Base-by-base conservation (phyloP, 495 filamentous ascomycete genomes). In the Talaromyces adpressus region DNA sequence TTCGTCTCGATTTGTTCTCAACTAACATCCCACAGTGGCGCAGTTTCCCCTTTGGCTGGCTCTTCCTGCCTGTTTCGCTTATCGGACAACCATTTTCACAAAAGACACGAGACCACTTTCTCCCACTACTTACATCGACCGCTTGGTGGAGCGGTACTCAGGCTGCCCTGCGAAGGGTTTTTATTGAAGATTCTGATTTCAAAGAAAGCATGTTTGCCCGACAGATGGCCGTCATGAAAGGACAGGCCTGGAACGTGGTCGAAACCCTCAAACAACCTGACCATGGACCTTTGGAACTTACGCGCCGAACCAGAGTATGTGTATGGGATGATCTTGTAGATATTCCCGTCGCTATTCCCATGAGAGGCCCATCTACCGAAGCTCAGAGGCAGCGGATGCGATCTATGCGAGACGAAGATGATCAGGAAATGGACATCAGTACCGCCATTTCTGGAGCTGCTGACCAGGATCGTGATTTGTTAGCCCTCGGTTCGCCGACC, bases 311-410 rank as follows among this genome's bases (percentile, higher is more conserved):
- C 16, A 85, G 93, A 68, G 92, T 98, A 34, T 96, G 92, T 69
- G 92, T 98, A 14, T 98, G 95, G 95, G 94, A 98, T 73, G 94
- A 98, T 69, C 75, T 97, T 18, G 96, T 98, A 36, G 95, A 98
- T 66, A 89, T 98, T 9, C 94, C 94, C 6, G 85, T 97, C 58
- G 94, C 91, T 14, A 91, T 97, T 18, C 94, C 93, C 12, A 86
- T 98, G 79, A 85, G 89, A 63, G 83, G 84, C 16, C 88, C 95
- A 16, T 90, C 89, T 49, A 81, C 81, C 18, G 89, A 92, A 23
- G 89, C 90, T 74, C 85, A 89, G 78, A 80, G 85, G 64, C 83
- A 86, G 62, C 82, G 85, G 67, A 66, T 68, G 47, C 73, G 66
- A 63, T 77, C 77, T 54, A 75, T 75, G 59, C 76, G 82, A 61